These are phyloP conservation scores for Prunus salicina DNA, from an alignment of 306 rosid species.

Conservation along the genomic window DNA sequence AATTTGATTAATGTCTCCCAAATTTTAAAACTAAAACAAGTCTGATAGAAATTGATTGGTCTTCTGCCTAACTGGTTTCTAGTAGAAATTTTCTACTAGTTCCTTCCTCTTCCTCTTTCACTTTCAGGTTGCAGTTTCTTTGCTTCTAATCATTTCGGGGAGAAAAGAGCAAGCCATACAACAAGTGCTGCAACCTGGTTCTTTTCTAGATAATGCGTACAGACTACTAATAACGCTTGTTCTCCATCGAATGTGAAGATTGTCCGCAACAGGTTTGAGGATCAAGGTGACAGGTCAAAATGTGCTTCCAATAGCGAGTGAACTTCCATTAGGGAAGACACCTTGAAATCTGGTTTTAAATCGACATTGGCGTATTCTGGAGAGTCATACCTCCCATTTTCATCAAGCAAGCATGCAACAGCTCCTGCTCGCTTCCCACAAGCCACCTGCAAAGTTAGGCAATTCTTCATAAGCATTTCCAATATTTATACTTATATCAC, in stretches of 20 bases:
- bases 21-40: background rate
- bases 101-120: too few species aligned
- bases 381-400: slow-evolving; percentile 68
- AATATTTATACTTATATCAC: background rate
- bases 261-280: too few species aligned
- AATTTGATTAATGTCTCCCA: background rate
- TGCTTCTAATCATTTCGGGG: too few species aligned
- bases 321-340: slow-evolving; percentile 69
- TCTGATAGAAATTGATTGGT: background rate
- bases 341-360: slow-evolving; percentile 76
- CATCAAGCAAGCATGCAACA: slow-evolving; percentile 78
- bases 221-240: too few species aligned
- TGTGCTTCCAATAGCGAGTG: slow-evolving; percentile 46
- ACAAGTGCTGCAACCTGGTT: background rate
- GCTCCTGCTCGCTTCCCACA: slow-evolving; percentile 91
- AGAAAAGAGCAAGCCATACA: too few species aligned
- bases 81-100: too few species aligned
- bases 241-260: too few species aligned
- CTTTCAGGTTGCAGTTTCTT: too few species aligned
- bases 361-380: slow-evolving; percentile 44
- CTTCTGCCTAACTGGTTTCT: background rate
- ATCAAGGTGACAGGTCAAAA: too few species aligned
- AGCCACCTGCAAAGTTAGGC: slow-evolving; percentile 45
- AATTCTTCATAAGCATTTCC: background rate
- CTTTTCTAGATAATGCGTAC: slow-evolving; percentile 11